These are phyloP conservation scores for Cordia subcordata DNA, from an alignment of 257 asterid species.

Conservation along the genomic window DNA sequence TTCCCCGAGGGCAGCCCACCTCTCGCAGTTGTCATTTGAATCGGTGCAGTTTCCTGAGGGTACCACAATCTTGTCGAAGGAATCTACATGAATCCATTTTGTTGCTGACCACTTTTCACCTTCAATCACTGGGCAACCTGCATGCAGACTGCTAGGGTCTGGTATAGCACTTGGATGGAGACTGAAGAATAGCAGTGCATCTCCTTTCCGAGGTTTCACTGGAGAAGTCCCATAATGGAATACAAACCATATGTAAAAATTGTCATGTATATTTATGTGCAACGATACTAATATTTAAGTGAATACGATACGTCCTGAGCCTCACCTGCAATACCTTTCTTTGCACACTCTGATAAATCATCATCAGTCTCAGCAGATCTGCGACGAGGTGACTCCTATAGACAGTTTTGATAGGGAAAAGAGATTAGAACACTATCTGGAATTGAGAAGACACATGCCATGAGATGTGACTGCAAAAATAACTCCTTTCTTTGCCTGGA, in stretches of 20 bases:
- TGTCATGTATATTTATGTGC: conserved; percentile 6
- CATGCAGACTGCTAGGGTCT: conserved; percentile 78
- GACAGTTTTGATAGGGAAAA: conserved; percentile 11
- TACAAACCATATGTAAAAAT: not conserved
- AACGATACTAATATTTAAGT: not conserved
- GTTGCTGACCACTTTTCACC: conserved; percentile 99
- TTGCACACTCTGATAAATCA: conserved; percentile 78
- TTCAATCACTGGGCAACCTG: conserved; percentile 91
- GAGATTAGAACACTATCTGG: not conserved
- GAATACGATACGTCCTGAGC: conserved; percentile 8
- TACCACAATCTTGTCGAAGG: conserved; percentile 59
- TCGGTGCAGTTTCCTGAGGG: conserved; percentile 50
- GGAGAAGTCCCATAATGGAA: conserved; percentile 8
- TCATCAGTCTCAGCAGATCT: conserved; percentile 54
- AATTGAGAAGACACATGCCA: too few species aligned
- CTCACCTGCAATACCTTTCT: conserved; percentile 86
- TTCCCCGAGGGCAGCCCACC: conserved; percentile 96
- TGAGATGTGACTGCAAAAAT: too few species aligned
- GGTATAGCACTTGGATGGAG: conserved; percentile 70
- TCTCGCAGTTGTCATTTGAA: conserved; percentile 51
- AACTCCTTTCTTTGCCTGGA: too few species aligned
- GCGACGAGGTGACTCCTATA: conserved; percentile 66
- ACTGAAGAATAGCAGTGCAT: conserved; percentile 87
- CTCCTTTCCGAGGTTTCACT: conserved; percentile 95
- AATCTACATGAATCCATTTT: conserved; percentile 92